Base-by-base conservation (phyloP, 495 filamentous ascomycete species). In the Chaetomium cochliodes region DNA sequence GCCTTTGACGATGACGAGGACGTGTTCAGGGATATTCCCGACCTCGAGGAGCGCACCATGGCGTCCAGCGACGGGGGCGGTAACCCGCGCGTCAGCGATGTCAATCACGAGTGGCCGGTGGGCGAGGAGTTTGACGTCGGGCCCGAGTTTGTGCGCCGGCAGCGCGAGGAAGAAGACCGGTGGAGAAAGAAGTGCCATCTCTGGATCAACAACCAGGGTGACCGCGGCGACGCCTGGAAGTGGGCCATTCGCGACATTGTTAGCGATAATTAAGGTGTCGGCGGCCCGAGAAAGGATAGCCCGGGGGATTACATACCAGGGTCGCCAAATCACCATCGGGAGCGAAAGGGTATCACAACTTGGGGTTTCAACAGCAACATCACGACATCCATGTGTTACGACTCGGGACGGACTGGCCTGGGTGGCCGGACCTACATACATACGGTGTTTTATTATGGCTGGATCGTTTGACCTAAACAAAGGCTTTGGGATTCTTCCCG, bases 71-170 rank as follows among this genome's bases (percentile, higher is more conserved):
- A 71, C 20, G 64, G n/a, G n/a, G n/a, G 63, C 57, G 65, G 79
- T 47, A 59, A 71, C 53, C 72, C 80, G 58, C 69, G 80, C 8
- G 70, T 70, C 63, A 79, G 80, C 65, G 86, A 87, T 62, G 77
- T 88, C 62, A 83, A 85, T 60, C 89, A 92, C 64, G 89, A 92
- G 69, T 91, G 89, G 84, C 83, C 92, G 33, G 90, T 96, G 28
- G 92, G 91, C 15, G 94, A 98, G 75, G 94, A 98, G 74, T 98
- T 98, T 72, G 94, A 98, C 74, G 90, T 98, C 53, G 94, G 94
- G 1, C 96, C 96, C 6, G 91, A 92, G 76, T 98, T 97, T 72
- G 88, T 98, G 55, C 84, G 87, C 66, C 84, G 92, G 46, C 93
- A 97, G 74, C 78, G 90, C 60, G 92, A 92, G 64, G 94, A 98